These are phyloP conservation scores for Agaricus sinodeliciosus DNA, from an alignment of 768 basidiomycete species.

Conservation along the genomic window DNA sequence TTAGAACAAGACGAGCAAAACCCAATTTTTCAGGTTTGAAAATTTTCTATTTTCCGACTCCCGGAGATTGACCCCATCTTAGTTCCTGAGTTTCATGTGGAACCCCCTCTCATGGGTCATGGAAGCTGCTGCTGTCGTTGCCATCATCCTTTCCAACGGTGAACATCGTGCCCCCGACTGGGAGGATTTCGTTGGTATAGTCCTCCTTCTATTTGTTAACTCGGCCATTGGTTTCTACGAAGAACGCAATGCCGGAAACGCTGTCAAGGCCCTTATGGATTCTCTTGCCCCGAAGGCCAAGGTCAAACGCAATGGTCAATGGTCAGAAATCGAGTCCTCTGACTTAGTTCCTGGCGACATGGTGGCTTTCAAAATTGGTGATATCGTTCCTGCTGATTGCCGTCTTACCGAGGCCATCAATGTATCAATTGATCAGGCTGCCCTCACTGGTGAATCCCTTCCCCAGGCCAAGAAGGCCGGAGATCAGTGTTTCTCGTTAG, in stretches of 20 bases:
- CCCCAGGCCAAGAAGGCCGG: conserved; percentile 87
- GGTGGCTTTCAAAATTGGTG: conserved; percentile 98
- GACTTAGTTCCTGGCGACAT: conserved; percentile 93
- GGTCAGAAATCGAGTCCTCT: conserved; percentile 89
- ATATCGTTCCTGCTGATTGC: conserved; percentile 96
- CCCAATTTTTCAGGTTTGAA: conserved; percentile 71
- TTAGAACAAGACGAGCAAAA: conserved; percentile 88
- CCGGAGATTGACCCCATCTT: not conserved
- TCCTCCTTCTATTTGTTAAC: conserved; percentile 88
- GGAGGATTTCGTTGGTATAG: conserved; percentile 96
- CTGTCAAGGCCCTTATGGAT: conserved; percentile 99
- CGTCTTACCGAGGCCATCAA: conserved; percentile 96
- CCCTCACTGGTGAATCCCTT: conserved; percentile 94
- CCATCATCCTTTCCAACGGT: conserved; percentile 95
- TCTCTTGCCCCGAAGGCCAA: conserved; percentile 97
- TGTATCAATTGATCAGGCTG: conserved; percentile 97
- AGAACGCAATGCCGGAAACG: conserved; percentile 95
- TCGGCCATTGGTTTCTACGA: conserved; percentile 98
- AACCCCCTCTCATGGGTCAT: conserved; percentile 99
- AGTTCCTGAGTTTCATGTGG: conserved; percentile 99
- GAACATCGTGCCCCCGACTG: conserved; percentile 85
- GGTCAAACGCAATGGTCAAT: conserved; percentile 78
- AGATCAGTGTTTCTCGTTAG: conserved; percentile 97
- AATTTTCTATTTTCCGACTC: not conserved
- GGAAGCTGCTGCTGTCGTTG: conserved; percentile 93